Evolutionary conservation across 257 asterid species (phyloP).

Genomic region (Paraleonurus japonicus): DNA sequence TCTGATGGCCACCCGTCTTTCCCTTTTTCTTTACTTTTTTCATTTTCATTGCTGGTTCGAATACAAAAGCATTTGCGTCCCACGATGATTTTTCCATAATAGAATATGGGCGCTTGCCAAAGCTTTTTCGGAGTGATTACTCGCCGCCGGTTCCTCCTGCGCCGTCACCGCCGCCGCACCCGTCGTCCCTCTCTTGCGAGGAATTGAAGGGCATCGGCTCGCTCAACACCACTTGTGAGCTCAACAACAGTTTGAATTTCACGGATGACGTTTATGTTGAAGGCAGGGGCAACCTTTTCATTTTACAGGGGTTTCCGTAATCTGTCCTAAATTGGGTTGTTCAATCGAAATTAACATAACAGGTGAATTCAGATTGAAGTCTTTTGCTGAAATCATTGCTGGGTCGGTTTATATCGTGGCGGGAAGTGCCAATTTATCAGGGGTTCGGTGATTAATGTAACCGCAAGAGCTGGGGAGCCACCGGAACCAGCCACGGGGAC

Average conservation of each 20-base stretch:
- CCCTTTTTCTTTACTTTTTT: conserved; percentile 2
- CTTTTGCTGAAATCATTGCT: conserved; percentile 44
- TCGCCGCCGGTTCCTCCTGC: conserved; percentile 62
- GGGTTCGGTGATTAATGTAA: conserved; percentile 57
- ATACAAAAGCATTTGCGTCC: conserved; percentile 17
- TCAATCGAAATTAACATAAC: conserved; percentile 51
- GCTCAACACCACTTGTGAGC: conserved; percentile 77
- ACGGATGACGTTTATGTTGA: conserved; percentile 45
- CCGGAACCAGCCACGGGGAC: conserved; percentile 53
- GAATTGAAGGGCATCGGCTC: conserved; percentile 74
- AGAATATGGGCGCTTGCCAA: conserved; percentile 28
- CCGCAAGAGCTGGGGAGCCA: conserved; percentile 61
- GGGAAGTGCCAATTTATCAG: conserved; percentile 50
- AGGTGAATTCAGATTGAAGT: conserved; percentile 51
- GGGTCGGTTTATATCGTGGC: conserved; percentile 55
- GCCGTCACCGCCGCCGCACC: conserved; percentile 60
- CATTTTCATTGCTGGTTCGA: conserved; percentile 18
- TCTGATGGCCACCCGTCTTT: conserved; percentile 28
- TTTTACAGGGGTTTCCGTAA: conserved; percentile 61
- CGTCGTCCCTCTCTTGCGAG: conserved; percentile 52
- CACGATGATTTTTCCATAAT: conserved; percentile 43
- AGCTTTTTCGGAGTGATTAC: conserved; percentile 36
- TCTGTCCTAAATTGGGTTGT: conserved; percentile 58
- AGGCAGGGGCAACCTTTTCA: conserved; percentile 54
- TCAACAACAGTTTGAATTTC: conserved; percentile 59